phyloP scores from a whole-genome alignment of 768 basidiomycete genomes.

The Serendipita sp. region DNA sequence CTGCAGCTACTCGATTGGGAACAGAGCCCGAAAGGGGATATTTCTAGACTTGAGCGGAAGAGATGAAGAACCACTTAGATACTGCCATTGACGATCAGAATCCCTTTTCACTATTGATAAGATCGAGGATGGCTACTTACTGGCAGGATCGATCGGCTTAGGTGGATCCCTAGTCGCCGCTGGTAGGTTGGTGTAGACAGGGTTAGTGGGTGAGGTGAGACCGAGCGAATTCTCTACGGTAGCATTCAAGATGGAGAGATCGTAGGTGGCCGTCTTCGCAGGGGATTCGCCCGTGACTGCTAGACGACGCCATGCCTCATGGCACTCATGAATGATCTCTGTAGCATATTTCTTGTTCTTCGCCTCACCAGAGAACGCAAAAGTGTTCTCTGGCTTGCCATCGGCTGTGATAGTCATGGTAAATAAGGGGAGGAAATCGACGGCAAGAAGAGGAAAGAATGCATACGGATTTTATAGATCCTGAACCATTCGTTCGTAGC shows the following conservation, averaged over 20 bases:
- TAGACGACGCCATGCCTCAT: slow-evolving; percentile 96
- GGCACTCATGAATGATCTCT: slow-evolving; percentile 97
- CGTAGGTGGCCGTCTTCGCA: slow-evolving; percentile 54
- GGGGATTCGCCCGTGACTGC: slow-evolving; percentile 53
- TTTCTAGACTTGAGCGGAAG: slow-evolving; percentile 14
- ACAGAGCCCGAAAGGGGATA: background rate
- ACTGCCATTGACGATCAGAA: slow-evolving; percentile 7
- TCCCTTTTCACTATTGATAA: background rate
- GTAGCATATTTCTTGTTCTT: slow-evolving; percentile 99
- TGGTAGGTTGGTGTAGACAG: slow-evolving; percentile 49
- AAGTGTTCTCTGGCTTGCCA: slow-evolving; percentile 92
- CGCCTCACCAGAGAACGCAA: slow-evolving; percentile 98
- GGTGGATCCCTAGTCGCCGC: slow-evolving; percentile 68
- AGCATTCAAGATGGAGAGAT: slow-evolving; percentile 73
- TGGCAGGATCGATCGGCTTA: slow-evolving; percentile 78
- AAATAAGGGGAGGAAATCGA: background rate
- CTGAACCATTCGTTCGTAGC: slow-evolving; percentile 99
- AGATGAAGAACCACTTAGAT: slow-evolving; percentile 19
- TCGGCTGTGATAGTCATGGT: slow-evolving; percentile 33
- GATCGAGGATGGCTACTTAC: slow-evolving; percentile 31
- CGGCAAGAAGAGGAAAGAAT: background rate
- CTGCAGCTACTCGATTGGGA: no score
- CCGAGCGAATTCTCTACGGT: slow-evolving; percentile 63
- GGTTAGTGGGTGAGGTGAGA: slow-evolving; percentile 45
- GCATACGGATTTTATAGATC: slow-evolving; percentile 72